Evolutionary conservation across 2,329 filamentous ascomycete species (phyloP).

Genomic region (Diaporthe citri): DNA sequence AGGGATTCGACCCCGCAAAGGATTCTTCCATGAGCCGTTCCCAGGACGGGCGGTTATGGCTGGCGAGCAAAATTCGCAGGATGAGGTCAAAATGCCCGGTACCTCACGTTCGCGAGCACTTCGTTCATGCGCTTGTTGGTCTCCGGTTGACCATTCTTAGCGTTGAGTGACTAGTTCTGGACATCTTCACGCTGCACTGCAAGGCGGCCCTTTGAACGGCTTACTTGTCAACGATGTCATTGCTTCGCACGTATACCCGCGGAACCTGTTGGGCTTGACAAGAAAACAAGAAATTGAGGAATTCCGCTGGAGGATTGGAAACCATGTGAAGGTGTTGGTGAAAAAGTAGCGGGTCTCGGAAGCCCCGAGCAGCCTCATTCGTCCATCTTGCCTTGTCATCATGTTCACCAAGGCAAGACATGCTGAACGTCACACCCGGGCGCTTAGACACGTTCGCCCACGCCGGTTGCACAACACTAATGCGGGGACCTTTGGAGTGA

Average conservation of each 20-base stretch:
- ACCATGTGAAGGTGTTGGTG: neutral
- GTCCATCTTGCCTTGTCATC: neutral
- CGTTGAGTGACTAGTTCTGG: neutral
- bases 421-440: neutral
- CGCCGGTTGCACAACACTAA: conserved; percentile 14
- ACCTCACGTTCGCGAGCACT: neutral
- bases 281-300: neutral
- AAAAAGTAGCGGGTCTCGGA: neutral
- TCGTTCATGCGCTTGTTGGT: neutral
- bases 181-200: neutral
- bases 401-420: neutral
- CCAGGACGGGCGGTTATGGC: neutral
- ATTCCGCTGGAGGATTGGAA: neutral
- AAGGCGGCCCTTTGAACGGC: neutral
- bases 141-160: neutral
- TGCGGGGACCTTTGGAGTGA: neutral
- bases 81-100: neutral
- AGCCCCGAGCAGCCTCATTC: neutral
- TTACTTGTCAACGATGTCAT: neutral
- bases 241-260: no score
- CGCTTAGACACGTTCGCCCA: neutral
- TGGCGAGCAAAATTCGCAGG: neutral
- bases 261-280: neutral
- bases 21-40: neutral
- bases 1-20: neutral